Percentiles rank a stretch among this genome's conserved stretches.
These are phyloP conservation scores for Platanus orientalis DNA, from an alignment of 164 flowering plant genomes.

Conservation along the genomic window DNA sequence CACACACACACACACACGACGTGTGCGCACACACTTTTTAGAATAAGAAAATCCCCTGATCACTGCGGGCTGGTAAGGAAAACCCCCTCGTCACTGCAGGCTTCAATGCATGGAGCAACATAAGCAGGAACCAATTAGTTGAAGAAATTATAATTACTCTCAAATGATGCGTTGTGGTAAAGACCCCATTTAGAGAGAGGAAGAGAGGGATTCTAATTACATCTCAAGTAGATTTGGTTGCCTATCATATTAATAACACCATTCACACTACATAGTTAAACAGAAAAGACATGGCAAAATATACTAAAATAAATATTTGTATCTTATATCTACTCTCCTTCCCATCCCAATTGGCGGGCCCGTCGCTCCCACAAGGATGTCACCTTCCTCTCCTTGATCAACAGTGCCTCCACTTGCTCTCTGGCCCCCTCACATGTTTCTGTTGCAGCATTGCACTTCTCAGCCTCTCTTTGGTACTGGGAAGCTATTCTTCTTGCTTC, in stretches of 20 bases:
- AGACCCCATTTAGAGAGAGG: no score
- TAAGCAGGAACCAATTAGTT: no score
- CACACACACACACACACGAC: no score
- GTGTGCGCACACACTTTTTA: no score
- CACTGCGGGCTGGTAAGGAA: no score
- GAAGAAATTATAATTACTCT: no score
- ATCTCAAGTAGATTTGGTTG: neutral
- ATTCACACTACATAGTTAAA: neutral
- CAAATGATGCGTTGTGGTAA: no score
- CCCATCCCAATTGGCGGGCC: conserved; percentile 77
- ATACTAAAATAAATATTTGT: no score
- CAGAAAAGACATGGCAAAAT: neutral
- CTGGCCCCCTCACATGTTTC: conserved; percentile 89
- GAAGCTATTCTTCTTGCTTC: conserved; percentile 79
- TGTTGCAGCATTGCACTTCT: conserved; percentile 86
- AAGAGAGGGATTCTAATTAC: neutral
- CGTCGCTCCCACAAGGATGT: conserved; percentile 74
- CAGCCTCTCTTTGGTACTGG: conserved; percentile 78
- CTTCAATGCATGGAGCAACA: no score
- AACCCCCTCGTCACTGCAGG: no score
- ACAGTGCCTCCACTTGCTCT: conserved; percentile 61
- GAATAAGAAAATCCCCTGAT: no score
- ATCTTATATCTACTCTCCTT: conserved; percentile 34
- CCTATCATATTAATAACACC: neutral
- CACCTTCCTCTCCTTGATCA: conserved; percentile 65